Conservation (phyloP, 2,329 filamentous ascomycete species). For the Venturia carpophila region DNA sequence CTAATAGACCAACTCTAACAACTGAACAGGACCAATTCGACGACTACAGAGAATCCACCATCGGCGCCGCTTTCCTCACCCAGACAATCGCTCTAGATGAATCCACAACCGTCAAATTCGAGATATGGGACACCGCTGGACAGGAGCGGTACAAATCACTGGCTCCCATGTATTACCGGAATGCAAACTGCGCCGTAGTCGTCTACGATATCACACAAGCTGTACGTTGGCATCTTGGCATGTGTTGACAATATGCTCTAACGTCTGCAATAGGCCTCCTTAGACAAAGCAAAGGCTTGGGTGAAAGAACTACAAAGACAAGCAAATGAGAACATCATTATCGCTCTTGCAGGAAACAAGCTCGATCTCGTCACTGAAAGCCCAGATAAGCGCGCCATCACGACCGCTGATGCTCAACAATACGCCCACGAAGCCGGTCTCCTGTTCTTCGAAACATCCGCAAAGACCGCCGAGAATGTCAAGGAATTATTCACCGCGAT, state of each 20-base stretch:
- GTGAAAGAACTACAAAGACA: slow-evolving; percentile 98
- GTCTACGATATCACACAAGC: slow-evolving; percentile 99
- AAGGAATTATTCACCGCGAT: slow-evolving; percentile 94
- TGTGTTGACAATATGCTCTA: slow-evolving; percentile 19
- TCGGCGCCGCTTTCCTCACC: slow-evolving; percentile 96
- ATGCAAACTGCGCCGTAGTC: slow-evolving; percentile 97
- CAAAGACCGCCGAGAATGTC: slow-evolving; percentile 95
- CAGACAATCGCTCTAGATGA: slow-evolving; percentile 98
- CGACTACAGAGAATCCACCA: slow-evolving; percentile 94
- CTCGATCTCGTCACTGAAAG: slow-evolving; percentile 89
- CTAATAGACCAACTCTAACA: not conserved
- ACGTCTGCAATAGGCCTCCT: slow-evolving; percentile 59
- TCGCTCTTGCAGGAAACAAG: slow-evolving; percentile 96
- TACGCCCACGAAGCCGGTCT: slow-evolving; percentile 91
- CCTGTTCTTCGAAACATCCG: slow-evolving; percentile 96
- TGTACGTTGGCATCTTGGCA: slow-evolving; percentile 48
- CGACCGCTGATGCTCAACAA: slow-evolving; percentile 82
- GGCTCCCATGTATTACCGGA: slow-evolving; percentile 98
- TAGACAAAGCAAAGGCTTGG: slow-evolving; percentile 99
- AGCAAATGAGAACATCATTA: slow-evolving; percentile 99
- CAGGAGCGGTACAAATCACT: slow-evolving; percentile 99
- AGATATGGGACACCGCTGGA: slow-evolving; percentile 98
- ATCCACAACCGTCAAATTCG: slow-evolving; percentile 97
- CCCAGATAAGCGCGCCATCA: slow-evolving; percentile 90
- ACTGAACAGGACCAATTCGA: slow-evolving; percentile 89